phyloP scores from a whole-genome alignment of 2,329 filamentous ascomycete species.

The Hypoxylon sp. region DNA sequence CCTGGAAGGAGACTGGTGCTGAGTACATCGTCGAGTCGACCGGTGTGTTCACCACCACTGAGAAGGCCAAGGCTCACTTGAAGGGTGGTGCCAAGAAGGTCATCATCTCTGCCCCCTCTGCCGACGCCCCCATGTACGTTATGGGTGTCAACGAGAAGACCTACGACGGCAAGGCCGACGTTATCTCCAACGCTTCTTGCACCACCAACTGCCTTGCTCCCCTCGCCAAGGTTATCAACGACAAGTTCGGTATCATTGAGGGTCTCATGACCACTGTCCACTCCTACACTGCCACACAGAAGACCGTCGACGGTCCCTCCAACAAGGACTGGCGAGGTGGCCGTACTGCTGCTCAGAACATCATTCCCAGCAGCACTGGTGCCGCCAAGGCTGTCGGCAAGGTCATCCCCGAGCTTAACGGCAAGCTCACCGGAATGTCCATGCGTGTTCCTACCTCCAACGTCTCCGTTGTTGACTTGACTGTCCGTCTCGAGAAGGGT shows the following conservation, averaged over 20 bases:
- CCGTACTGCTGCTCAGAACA: constrained; percentile 98
- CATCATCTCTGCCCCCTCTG: constrained; percentile 90
- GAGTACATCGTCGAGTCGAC: constrained; percentile 98
- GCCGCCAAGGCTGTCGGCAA: constrained; percentile 99
- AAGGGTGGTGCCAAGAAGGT: constrained; percentile 99
- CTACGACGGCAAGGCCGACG: constrained; percentile 90
- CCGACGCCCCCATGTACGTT: constrained; percentile 99
- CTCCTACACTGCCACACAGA: constrained; percentile 99
- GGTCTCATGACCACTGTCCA: constrained; percentile 99
- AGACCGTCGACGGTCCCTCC: constrained; percentile 98
- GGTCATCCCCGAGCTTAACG: constrained; percentile 97
- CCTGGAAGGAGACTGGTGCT: constrained; percentile 89
- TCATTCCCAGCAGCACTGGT: constrained; percentile 99
- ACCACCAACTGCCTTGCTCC: constrained; percentile 99
- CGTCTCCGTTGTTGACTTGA: constrained; percentile 99
- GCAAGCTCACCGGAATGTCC: constrained; percentile 99
- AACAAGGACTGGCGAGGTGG: constrained; percentile 99
- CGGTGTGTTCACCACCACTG: constrained; percentile 98
- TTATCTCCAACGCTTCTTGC: constrained; percentile 99
- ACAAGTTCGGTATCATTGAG: constrained; percentile 97
- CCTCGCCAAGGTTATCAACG: constrained; percentile 98
- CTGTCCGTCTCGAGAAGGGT: constrained; percentile 91
- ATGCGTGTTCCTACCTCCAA: constrained; percentile 99
- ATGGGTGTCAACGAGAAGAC: constrained; percentile 98
- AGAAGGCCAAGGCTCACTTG: constrained; percentile 95